A percentile compares a stretch with the other conserved stretches of the same genome.
Conservation (phyloP, 2,329 filamentous ascomycete species). For the Colletotrichum sp. region DNA sequence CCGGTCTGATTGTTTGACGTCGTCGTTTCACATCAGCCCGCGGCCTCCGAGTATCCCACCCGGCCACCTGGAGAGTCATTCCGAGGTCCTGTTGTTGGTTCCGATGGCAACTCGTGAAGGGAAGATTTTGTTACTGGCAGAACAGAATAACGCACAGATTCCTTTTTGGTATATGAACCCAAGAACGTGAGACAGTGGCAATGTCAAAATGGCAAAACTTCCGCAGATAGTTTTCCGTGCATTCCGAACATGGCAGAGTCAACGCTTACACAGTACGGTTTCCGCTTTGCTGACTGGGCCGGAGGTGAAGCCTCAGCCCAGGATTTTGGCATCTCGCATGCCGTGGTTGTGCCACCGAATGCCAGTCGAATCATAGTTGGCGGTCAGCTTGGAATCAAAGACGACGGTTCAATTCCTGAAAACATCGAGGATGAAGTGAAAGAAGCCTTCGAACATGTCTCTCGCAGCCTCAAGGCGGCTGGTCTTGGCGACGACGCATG, state of each 20-base stretch:
- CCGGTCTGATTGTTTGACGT: neutral
- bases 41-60: neutral
- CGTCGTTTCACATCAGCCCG: neutral
- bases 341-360: neutral
- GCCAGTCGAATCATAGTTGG: neutral
- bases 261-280: neutral
- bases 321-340: neutral
- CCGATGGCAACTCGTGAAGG: neutral
- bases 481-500: neutral
- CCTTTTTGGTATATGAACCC: neutral
- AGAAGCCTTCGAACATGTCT: neutral
- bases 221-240: neutral
- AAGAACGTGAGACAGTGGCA: neutral
- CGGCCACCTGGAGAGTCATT: neutral
- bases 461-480: neutral
- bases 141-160: neutral
- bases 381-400: neutral
- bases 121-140: neutral
- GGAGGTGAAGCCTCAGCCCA: neutral
- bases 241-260: neutral
- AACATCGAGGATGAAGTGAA: neutral
- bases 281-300: neutral
- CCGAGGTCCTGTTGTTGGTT: neutral
- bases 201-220: neutral
- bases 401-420: neutral